phyloP scores from a whole-genome alignment of 1,284 basidiomycete genomes.

The Ustilago lituana region DNA sequence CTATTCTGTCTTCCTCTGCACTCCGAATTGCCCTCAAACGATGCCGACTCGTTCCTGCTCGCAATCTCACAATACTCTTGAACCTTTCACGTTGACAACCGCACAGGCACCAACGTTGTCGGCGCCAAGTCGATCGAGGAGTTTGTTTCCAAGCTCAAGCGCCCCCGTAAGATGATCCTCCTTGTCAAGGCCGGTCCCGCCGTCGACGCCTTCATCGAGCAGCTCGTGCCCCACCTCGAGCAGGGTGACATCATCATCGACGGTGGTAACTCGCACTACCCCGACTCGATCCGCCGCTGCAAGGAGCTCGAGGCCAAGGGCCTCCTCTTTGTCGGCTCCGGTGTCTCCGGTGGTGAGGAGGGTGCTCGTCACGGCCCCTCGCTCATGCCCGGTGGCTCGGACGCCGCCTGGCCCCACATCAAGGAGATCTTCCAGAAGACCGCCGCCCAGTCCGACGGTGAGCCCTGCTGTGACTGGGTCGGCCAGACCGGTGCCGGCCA shows the following conservation, averaged over 20 bases:
- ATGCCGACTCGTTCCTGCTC: too few species aligned
- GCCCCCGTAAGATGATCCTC: conserved; percentile 83
- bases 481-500: conserved; percentile 92
- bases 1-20: background rate
- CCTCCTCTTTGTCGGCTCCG: conserved; percentile 94
- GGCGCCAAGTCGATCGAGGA: conserved; percentile 95
- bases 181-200: conserved; percentile 81
- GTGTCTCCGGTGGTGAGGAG: conserved; percentile 99
- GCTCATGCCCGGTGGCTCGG: conserved; percentile 97
- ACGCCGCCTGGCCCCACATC: conserved; percentile 93
- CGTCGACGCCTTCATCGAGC: conserved; percentile 73
- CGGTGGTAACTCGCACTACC: conserved; percentile 99
- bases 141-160: conserved; percentile 73
- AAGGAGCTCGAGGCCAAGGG: conserved; percentile 93
- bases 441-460: conserved; percentile 91
- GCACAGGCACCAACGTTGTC: conserved; percentile 83
- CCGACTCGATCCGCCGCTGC: conserved; percentile 94
- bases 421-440: conserved; percentile 99
- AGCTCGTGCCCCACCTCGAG: conserved; percentile 73
- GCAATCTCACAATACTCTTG: background rate
- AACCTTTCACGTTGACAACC: background rate
- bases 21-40: too few species aligned
- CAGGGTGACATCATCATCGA: conserved; percentile 94
- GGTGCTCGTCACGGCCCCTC: conserved; percentile 97
- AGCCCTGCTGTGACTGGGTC: conserved; percentile 99